Evolutionary conservation across 2,329 filamentous ascomycete genomes (phyloP).

Genomic region (Monosporascus sp.): DNA sequence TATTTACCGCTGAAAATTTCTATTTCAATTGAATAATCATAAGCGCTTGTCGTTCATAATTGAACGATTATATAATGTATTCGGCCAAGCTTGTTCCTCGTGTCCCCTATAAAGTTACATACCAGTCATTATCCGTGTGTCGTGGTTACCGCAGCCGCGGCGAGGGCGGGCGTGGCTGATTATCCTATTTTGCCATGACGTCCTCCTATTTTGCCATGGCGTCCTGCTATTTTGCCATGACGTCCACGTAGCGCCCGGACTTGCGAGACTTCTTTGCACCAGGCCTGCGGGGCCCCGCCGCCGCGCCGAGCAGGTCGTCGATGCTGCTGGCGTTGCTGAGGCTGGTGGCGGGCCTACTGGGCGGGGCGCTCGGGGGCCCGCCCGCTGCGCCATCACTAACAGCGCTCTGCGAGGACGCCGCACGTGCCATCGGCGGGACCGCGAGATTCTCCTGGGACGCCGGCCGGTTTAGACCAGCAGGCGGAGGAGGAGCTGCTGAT

Average conservation of each 20-base stretch:
- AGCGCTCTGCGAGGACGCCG: conserved; percentile 42
- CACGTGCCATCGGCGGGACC: conserved; percentile 41
- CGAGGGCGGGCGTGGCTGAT: no score
- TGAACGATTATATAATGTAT: no score
- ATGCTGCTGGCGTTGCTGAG: conserved; percentile 93
- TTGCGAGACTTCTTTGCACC: conserved; percentile 69
- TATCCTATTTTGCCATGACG: conserved; percentile 59
- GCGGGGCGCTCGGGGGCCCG: conserved; percentile 45
- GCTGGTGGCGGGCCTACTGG: conserved; percentile 68
- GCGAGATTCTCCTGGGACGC: conserved; percentile 33
- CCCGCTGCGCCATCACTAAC: conserved; percentile 18
- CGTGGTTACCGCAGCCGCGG: no score
- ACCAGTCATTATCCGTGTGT: no score
- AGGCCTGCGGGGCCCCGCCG: conserved; percentile 63
- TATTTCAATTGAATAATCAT: no score
- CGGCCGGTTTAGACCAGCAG: conserved; percentile 29
- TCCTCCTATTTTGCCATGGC: no score
- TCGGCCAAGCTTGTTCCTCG: no score
- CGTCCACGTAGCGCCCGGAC: conserved; percentile 86
- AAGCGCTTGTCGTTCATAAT: no score
- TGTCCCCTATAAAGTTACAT: no score
- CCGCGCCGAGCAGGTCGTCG: conserved; percentile 81
- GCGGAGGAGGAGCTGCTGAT: conserved; percentile 17
- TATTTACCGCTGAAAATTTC: no score
- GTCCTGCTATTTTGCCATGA: conserved; percentile 82